phyloP scores from a whole-genome alignment of 352 stramenopile species.

The Detonula confervacea region DNA sequence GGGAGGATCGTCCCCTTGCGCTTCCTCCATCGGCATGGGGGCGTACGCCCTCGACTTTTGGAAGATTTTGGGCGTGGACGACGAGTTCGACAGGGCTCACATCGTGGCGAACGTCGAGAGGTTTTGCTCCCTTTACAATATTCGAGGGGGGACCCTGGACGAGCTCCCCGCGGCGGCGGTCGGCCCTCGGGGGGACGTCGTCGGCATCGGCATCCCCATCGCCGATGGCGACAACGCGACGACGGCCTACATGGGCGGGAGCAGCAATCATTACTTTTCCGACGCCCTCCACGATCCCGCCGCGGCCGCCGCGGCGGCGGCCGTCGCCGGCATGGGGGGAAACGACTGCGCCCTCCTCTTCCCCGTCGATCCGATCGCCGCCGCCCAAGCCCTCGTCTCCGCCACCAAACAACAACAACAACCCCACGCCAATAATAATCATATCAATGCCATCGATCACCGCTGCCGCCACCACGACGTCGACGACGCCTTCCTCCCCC shows the following conservation, averaged over 20 bases:
- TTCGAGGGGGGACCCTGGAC: slow-evolving; percentile 45
- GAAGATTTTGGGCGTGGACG: slow-evolving; percentile 68
- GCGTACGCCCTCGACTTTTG: slow-evolving; percentile 64
- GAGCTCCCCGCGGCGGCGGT: background rate
- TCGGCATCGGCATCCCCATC: too few relatives aligned
- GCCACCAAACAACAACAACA: too few relatives aligned
- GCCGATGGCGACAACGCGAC: slow-evolving; percentile 1
- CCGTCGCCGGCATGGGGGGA: slow-evolving; percentile 2
- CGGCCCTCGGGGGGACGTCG: too few relatives aligned
- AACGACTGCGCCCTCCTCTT: background rate
- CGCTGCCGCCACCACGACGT: too few relatives aligned
- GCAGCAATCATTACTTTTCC: background rate
- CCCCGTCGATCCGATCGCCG: too few relatives aligned
- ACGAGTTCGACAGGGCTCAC: slow-evolving; percentile 79
- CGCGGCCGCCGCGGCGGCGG: slow-evolving; percentile 6
- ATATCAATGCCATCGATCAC: too few relatives aligned
- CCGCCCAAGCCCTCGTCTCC: too few relatives aligned
- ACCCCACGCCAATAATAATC: too few relatives aligned
- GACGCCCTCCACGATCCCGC: background rate
- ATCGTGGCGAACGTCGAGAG: slow-evolving; percentile 73
- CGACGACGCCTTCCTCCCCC: too few relatives aligned
- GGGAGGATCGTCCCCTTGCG: slow-evolving; percentile 7
- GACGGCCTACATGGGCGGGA: too few relatives aligned
- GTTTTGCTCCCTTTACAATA: slow-evolving; percentile 75
- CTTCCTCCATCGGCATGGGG: slow-evolving; percentile 30